Conservation (phyloP, 805 yeast genomes). For the Yarrowia bubula region DNA sequence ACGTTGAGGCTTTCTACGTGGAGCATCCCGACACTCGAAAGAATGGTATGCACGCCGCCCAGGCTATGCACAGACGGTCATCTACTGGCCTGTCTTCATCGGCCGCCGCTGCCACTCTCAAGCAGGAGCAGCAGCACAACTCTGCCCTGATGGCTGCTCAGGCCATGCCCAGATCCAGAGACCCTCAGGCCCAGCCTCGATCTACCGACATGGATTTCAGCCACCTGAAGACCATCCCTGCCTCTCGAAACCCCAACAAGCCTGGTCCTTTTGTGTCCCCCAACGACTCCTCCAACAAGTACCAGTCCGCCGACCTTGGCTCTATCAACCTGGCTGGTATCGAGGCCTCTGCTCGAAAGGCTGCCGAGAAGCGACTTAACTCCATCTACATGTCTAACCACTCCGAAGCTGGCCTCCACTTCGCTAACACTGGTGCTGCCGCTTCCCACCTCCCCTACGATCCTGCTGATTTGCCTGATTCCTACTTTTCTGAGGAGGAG, state of each 20-base stretch:
- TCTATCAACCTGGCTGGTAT: conserved; percentile 31
- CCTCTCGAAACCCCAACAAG: conserved; percentile 25
- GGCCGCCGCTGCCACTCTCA: conserved; percentile 35
- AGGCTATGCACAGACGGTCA: conserved; percentile 27
- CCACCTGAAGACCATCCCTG: conserved; percentile 9
- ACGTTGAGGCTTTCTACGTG: conserved; percentile 24
- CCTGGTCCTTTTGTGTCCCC: conserved; percentile 26
- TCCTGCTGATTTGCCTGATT: conserved; percentile 14
- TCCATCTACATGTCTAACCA: conserved; percentile 32
- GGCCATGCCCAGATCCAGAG: conserved; percentile 22
- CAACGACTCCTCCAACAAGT: conserved; percentile 18
- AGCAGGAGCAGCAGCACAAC: conserved; percentile 25
- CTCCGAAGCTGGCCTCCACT: conserved; percentile 28
- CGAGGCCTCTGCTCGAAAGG: conserved; percentile 38
- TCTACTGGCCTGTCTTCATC: conserved; percentile 34
- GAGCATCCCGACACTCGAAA: conserved; percentile 28
- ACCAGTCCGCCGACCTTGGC: conserved; percentile 22
- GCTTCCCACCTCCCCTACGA: conserved; percentile 28
- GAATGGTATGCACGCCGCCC: conserved; percentile 25
- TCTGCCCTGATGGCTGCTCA: conserved; percentile 22
- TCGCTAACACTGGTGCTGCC: conserved; percentile 32
- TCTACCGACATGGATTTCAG: conserved; percentile 12
- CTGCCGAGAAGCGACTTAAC: conserved; percentile 37
- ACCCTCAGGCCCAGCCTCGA: conserved; percentile 24
- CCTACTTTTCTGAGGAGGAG: conserved; percentile 27